A percentile compares a stretch with the other conserved stretches of the same genome.
These are phyloP conservation scores for Aspergillus diversus DNA, from an alignment of 495 filamentous ascomycete genomes.

Conservation along the genomic window DNA sequence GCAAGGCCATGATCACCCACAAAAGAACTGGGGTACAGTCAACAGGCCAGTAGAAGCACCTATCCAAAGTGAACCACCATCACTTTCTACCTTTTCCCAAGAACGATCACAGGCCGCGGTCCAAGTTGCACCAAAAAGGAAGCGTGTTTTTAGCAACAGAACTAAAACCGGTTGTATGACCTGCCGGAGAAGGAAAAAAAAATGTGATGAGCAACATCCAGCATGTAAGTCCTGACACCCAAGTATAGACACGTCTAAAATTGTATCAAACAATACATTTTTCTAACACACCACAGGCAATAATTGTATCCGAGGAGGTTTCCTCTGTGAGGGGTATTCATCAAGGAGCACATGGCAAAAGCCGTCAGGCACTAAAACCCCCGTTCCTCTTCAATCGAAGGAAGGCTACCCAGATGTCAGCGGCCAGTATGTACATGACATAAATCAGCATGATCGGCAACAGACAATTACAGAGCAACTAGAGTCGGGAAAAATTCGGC, in stretches of 20 bases:
- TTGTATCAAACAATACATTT: slow-evolving; percentile 14
- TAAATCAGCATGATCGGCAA: slow-evolving; percentile 49
- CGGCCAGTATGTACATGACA: slow-evolving; percentile 52
- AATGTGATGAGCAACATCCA: slow-evolving; percentile 94
- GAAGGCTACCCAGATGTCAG: slow-evolving; percentile 64
- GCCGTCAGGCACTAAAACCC: slow-evolving; percentile 59
- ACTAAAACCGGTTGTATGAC: slow-evolving; percentile 98
- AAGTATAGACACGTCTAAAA: background rate
- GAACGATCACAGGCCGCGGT: slow-evolving; percentile 44
- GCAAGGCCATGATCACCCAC: slow-evolving; percentile 41
- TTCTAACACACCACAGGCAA: slow-evolving; percentile 60
- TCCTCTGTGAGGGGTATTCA: slow-evolving; percentile 93
- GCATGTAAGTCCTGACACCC: slow-evolving; percentile 65
- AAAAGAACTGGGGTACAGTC: slow-evolving; percentile 34
- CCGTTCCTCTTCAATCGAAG: slow-evolving; percentile 85
- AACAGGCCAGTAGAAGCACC: slow-evolving; percentile 38
- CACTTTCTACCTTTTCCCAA: slow-evolving; percentile 42
- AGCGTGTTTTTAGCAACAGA: slow-evolving; percentile 90
- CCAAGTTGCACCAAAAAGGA: slow-evolving; percentile 77
- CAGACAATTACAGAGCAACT: slow-evolving; percentile 40
- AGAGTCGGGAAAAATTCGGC: slow-evolving; percentile 45
- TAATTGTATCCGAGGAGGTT: slow-evolving; percentile 91
- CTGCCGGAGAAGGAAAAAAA: slow-evolving; percentile 94
- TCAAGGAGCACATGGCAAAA: slow-evolving; percentile 75
- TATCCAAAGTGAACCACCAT: slow-evolving; percentile 38